Evolutionary conservation across 306 rosid species (phyloP).

Genomic region (Malus sieversii): DNA sequence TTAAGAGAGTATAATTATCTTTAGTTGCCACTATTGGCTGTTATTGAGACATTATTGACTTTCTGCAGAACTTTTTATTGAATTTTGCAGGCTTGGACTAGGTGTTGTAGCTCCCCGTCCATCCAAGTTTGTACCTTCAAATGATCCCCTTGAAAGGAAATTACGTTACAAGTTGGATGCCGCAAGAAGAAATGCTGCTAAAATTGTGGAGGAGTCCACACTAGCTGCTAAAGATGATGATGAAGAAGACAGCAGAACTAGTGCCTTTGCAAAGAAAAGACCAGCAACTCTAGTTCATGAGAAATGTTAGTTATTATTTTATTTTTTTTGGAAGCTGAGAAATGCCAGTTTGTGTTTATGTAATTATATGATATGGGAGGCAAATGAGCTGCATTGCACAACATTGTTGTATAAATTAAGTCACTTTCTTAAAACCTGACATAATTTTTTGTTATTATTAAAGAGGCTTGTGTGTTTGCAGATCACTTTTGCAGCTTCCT

Average conservation of each 20-base stretch:
- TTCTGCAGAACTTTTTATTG: not conserved
- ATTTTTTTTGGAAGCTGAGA: too few relatives aligned
- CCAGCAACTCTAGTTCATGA: slow-evolving; percentile 19
- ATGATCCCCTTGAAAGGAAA: slow-evolving; percentile 69
- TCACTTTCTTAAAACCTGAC: too few relatives aligned
- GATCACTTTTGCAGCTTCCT: too few relatives aligned
- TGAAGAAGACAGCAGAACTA: slow-evolving; percentile 61
- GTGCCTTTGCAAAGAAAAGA: slow-evolving; percentile 55
- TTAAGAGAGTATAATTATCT: slow-evolving; percentile 4
- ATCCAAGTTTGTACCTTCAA: slow-evolving; percentile 38
- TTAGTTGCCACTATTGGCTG: not conserved
- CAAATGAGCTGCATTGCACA: too few relatives aligned
- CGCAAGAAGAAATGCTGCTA: slow-evolving; percentile 50
- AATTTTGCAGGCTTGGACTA: slow-evolving; percentile 59
- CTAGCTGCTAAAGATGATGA: slow-evolving; percentile 17
- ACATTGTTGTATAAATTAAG: too few relatives aligned
- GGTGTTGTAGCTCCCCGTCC: slow-evolving; percentile 68
- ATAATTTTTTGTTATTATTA: too few relatives aligned
- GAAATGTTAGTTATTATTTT: not conserved
- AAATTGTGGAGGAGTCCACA: slow-evolving; percentile 32
- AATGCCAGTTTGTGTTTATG: not conserved
- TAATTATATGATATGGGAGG: not conserved
- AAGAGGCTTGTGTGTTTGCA: too few relatives aligned
- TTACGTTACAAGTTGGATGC: slow-evolving; percentile 46
- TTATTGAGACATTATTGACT: not conserved